Base-by-base conservation (phyloP, 2,329 filamentous ascomycete species). In the Exophiala lecanii-corni region DNA sequence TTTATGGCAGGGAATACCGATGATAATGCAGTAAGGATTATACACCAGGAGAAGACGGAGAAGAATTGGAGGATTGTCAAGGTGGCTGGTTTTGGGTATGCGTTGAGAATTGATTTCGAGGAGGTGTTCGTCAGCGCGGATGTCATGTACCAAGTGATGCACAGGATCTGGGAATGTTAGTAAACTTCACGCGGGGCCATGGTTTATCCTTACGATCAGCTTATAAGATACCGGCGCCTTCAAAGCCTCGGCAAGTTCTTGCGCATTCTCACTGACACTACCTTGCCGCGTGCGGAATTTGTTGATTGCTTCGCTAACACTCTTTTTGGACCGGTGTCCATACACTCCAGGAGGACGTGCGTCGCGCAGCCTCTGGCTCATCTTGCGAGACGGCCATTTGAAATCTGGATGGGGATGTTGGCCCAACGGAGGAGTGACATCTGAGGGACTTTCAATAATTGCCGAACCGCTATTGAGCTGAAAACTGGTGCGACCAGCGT, bases 121-220 rank as follows among this genome's bases (percentile, higher is more conserved):
- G 92, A 97, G 2, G 92, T 96, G 63, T 97, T 98, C 50, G 92
- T 96, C 56, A 97, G 72, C 50, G 94, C 92, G 32, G 91, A 97
- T 17, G 89, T 94, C 63, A 86, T 78, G 71, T 97, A 98, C 92
- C 92, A 97, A 60, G 91, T 69, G 45, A 89, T 70, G 67, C 91
- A 97, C 36, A 96, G 81, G 38, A 77, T 67, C 91, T 96, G 65
- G 55, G 3, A n/a, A n/a, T n/a, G n/a, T n/a, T n/a, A n/a, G n/a
- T n/a, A n/a, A n/a, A n/a, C n/a, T n/a, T n/a, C n/a, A n/a, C n/a
- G n/a, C n/a, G n/a, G n/a, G n/a, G n/a, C n/a, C n/a, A n/a, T n/a
- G n/a, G n/a, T n/a, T n/a, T n/a, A n/a, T n/a, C n/a, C 74, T 59
- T 84, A 96, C 91, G 65, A 95, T 80, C 51, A 97, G 79, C 66